Conservation (phyloP, 352 stramenopile species). For the Pythium utonaiense region DNA sequence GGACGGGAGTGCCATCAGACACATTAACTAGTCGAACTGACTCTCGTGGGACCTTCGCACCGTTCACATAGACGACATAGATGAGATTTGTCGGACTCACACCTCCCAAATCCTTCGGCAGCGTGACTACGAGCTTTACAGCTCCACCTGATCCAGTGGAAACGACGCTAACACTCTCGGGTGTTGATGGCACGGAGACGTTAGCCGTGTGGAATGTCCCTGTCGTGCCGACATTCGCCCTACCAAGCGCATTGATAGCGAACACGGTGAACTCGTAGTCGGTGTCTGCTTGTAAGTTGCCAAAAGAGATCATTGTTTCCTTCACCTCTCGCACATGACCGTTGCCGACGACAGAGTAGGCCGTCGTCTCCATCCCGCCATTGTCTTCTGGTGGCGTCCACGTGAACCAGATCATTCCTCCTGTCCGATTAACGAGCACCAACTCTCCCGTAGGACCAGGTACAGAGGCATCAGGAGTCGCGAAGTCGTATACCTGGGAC, state of each 20-base stretch:
- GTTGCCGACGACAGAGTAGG: constrained; percentile 36
- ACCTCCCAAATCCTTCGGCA: constrained; percentile 44
- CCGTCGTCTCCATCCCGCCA: constrained; percentile 39
- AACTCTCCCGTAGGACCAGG: constrained; percentile 39
- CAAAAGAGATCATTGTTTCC: constrained; percentile 22
- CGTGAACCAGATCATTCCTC: constrained; percentile 37
- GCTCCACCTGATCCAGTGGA: constrained; percentile 34
- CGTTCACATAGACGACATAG: constrained; percentile 48
- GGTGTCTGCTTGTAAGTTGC: constrained; percentile 34
- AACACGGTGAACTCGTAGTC: constrained; percentile 52
- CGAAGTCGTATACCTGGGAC: constrained; percentile 27
- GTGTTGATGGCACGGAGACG: constrained; percentile 27
- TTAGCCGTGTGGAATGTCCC: constrained; percentile 27
- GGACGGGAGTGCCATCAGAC: neutral
- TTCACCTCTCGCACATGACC: neutral
- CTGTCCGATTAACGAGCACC: constrained; percentile 18
- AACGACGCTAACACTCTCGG: constrained; percentile 25
- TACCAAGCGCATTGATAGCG: constrained; percentile 40
- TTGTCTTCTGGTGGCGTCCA: constrained; percentile 52
- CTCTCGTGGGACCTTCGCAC: constrained; percentile 17
- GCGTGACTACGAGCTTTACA: constrained; percentile 26
- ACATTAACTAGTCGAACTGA: neutral
- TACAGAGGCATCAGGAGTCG: constrained; percentile 44
- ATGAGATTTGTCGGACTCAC: constrained; percentile 22
- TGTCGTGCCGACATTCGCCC: constrained; percentile 27